These are phyloP conservation scores for Amanita pseudoporphyria DNA, from an alignment of 768 basidiomycete species.

Conservation along the genomic window DNA sequence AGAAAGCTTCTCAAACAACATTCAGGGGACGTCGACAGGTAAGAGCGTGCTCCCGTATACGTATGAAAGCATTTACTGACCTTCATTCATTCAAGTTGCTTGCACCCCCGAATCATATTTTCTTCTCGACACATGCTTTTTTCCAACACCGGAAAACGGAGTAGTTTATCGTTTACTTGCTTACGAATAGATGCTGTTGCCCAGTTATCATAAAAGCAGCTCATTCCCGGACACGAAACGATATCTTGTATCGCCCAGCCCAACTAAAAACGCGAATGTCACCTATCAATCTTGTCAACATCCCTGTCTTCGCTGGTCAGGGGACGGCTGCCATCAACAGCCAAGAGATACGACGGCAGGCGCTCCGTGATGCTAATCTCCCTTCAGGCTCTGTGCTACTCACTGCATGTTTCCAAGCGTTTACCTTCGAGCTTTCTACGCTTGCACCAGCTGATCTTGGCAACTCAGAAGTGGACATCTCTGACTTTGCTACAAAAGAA, in stretches of 20 bases:
- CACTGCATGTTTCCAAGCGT: conserved; percentile 39
- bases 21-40: background rate
- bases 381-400: conserved; percentile 34
- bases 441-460: conserved; percentile 28
- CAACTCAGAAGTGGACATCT: conserved; percentile 27
- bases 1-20: background rate
- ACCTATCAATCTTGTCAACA: background rate
- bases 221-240: background rate
- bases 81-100: background rate
- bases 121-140: conserved; percentile 7
- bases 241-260: background rate
- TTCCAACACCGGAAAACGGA: conserved; percentile 6
- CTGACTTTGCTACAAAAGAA: conserved; percentile 32
- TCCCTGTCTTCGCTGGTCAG: conserved; percentile 53
- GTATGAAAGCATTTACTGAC: background rate
- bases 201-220: conserved; percentile 3
- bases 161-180: conserved; percentile 6
- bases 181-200: background rate
- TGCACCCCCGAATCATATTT: background rate
- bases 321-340: conserved; percentile 29
- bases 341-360: conserved; percentile 24
- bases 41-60: background rate
- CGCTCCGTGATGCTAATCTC: conserved; percentile 31
- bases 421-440: conserved; percentile 37
- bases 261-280: background rate